Evolutionary conservation across 208 protist species (phyloP), one percentile per base, ranked within the genome.

Genomic region (Wallacemonas sp.): DNA sequence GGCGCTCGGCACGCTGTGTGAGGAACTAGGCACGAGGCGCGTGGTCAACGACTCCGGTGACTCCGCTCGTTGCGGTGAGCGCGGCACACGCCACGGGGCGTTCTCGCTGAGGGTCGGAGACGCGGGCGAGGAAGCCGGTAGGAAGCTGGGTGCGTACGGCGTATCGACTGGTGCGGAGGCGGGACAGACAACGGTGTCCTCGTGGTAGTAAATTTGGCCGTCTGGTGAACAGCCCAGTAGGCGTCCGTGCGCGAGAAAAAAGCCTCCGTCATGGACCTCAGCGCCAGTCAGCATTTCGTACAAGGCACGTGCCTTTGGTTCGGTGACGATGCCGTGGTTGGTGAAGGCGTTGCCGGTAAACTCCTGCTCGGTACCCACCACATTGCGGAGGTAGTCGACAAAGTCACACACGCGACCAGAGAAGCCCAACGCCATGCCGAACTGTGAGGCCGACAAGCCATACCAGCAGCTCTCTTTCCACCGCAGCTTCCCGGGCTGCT

Each of bases 211-310:
- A 17, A 91, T 77, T 10, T 69, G 63, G 2, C 91, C 91, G 41
- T 96, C 91, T 1, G 91, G 91, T 0, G 91, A 94, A 70, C 88
- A 94, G 19, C 81, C 91, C 0, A 96, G 69, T 3, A 92, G 36
- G 15, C 76, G 39, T 12, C 88, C 85, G 9, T 45, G 45, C 5
- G 79, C 81, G 2, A 90, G 48, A 36, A 91, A 94, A 39, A 96
- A 96, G 30, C 91, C 88, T 6, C 91, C 91, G 22, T 94, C 78
- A 61, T 80, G 60, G 26, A 94, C 88, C 29, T 69, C 10, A 33
- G 57, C 68, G 1, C 85, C 84, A 0, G 87, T 91, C n/a, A 93
- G 67, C 8, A 94, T 32, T 59, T 96, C 91, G 70, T 96, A 96
- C 39, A 96, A 63, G 0, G 84, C 44, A 10, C 91, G 76, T 1